Evolutionary conservation across 2,329 filamentous ascomycete species (phyloP).

Genomic region (Ilyonectria destructans): DNA sequence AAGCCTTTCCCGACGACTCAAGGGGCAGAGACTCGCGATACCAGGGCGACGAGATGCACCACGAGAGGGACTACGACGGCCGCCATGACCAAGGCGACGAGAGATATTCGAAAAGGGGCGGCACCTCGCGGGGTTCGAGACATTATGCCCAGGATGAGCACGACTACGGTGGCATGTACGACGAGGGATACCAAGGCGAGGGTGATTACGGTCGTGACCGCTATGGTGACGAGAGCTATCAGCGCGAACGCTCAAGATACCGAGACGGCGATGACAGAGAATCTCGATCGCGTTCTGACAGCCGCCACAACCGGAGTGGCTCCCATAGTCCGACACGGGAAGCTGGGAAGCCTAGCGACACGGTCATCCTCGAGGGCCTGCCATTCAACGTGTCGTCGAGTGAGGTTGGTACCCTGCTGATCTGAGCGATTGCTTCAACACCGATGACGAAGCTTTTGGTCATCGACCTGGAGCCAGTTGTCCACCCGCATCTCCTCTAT

Average conservation of each 20-base stretch:
- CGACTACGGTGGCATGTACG: constrained; percentile 59
- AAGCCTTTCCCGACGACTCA: constrained; percentile 56
- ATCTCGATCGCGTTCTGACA: constrained; percentile 49
- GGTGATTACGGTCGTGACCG: constrained; percentile 42
- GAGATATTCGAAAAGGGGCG: constrained; percentile 44
- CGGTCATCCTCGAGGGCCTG: constrained; percentile 70
- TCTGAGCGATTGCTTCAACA: constrained; percentile 35
- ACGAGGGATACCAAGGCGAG: constrained; percentile 55
- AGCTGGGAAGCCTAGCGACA: constrained; percentile 63
- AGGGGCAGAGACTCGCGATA: constrained; percentile 49
- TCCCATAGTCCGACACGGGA: constrained; percentile 57
- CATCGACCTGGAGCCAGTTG: constrained; percentile 28
- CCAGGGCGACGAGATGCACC: constrained; percentile 46
- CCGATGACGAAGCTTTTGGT: constrained; percentile 22
- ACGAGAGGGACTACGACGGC: constrained; percentile 44
- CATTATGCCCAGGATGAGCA: constrained; percentile 50
- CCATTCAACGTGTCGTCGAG: constrained; percentile 65
- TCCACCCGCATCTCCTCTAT: constrained; percentile 18
- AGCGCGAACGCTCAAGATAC: constrained; percentile 39
- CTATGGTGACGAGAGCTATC: constrained; percentile 41
- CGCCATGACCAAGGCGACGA: constrained; percentile 51
- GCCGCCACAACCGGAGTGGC: constrained; percentile 51
- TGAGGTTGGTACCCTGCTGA: constrained; percentile 63
- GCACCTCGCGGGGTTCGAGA: constrained; percentile 46
- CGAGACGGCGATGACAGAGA: constrained; percentile 41